A percentile compares a stretch with the other conserved stretches of the same genome.
Evolutionary conservation across 1,284 basidiomycete genomes (phyloP).

Genomic region (Thelephora terrestris): DNA sequence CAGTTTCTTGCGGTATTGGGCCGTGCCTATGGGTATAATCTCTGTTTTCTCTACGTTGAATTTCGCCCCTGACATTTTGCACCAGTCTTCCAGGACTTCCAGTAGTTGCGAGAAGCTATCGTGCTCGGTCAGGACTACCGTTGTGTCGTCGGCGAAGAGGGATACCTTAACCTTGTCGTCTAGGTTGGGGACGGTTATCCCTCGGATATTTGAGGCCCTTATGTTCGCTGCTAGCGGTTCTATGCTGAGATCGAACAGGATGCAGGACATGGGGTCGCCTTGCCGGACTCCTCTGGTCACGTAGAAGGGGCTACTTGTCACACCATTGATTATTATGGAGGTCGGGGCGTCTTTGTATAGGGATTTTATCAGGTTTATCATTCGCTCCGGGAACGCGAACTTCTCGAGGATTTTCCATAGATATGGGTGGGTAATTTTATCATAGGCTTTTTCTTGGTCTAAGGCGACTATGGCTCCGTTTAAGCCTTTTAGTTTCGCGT

Average conservation of each 20-base stretch:
- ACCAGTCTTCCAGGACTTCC: neutral
- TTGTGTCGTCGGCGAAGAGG: conserved; percentile 3
- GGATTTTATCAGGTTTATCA: neutral
- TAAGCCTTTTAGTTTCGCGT: too few relatives aligned
- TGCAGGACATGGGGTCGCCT: conserved; percentile 21
- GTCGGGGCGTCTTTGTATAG: conserved; percentile 1
- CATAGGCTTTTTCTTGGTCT: too few relatives aligned
- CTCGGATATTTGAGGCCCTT: conserved; percentile 19
- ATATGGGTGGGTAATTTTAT: conserved; percentile 4
- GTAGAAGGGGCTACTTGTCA: neutral
- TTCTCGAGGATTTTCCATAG: neutral
- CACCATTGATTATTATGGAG: conserved; percentile 5
- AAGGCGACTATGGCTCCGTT: too few relatives aligned
- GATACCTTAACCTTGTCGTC: neutral
- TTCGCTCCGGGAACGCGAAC: neutral
- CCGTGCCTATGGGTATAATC: neutral
- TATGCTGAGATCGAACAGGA: conserved; percentile 28
- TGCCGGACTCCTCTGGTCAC: conserved; percentile 4
- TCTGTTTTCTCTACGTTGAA: conserved; percentile 3
- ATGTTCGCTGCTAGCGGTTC: conserved; percentile 22
- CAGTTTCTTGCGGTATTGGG: neutral
- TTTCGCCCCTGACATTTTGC: neutral
- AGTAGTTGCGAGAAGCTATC: neutral
- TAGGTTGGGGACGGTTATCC: conserved; percentile 15
- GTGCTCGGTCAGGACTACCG: neutral